phyloP scores from a whole-genome alignment of 176 grass and related monocot species.

The Aegilops umbellulata region DNA sequence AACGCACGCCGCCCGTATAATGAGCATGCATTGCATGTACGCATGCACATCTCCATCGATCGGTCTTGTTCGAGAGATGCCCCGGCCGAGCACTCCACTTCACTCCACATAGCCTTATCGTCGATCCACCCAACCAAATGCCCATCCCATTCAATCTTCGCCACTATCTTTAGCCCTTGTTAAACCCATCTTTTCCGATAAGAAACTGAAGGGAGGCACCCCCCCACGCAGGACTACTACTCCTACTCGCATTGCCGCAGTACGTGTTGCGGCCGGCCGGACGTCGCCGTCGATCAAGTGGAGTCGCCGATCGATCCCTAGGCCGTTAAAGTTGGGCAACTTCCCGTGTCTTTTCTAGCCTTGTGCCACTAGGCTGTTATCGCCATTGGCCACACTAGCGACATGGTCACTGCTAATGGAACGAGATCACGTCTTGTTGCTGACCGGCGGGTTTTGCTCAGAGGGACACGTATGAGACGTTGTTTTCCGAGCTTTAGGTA shows the following conservation, averaged over 20 bases:
- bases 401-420: neutral
- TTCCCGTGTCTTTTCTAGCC: neutral
- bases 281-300: constrained; percentile 27
- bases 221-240: neutral
- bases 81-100: constrained; percentile 9
- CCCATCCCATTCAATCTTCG: constrained; percentile 8
- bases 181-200: constrained; percentile 1
- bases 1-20: neutral
- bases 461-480: constrained; percentile 1
- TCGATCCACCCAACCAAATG: constrained; percentile 20
- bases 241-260: neutral
- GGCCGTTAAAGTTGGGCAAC: neutral
- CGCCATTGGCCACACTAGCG: neutral
- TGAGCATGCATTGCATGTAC: neutral
- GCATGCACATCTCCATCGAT: neutral
- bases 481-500: neutral
- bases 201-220: neutral
- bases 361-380: neutral
- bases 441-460: neutral
- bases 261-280: neutral
- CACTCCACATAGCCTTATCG: neutral
- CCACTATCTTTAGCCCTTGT: neutral
- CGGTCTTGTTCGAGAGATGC: neutral
- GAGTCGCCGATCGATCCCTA: neutral
- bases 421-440: neutral